Evolutionary conservation across 352 stramenopile genomes (phyloP).

Genomic region (Phytophthora fragariaefolia): DNA sequence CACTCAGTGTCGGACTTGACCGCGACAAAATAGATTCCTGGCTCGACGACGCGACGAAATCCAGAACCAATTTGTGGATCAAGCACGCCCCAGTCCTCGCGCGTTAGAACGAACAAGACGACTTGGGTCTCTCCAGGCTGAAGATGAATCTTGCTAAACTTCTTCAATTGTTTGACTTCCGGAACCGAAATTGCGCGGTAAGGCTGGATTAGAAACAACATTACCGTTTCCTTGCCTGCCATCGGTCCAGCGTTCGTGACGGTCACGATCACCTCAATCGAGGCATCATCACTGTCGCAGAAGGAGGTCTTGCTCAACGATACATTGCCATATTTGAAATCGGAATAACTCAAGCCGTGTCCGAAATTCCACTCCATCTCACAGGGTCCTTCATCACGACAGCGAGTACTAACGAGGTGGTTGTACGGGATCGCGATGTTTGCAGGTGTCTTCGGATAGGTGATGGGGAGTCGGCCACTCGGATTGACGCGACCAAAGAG

Average conservation of each 20-base stretch:
- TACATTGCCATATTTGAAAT: slow-evolving; percentile 58
- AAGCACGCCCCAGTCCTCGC: slow-evolving; percentile 65
- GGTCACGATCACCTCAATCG: slow-evolving; percentile 52
- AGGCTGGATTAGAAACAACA: slow-evolving; percentile 82
- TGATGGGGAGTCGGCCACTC: slow-evolving; percentile 85
- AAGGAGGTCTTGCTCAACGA: slow-evolving; percentile 49
- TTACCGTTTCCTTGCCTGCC: slow-evolving; percentile 77
- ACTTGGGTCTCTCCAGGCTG: slow-evolving; percentile 44
- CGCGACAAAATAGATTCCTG: slow-evolving; percentile 68
- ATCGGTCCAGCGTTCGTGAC: slow-evolving; percentile 73
- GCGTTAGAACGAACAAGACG: slow-evolving; percentile 52
- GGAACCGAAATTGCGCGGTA: slow-evolving; percentile 67
- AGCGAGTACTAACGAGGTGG: slow-evolving; percentile 57
- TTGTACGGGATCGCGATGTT: slow-evolving; percentile 79
- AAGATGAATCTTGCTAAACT: slow-evolving; percentile 80
- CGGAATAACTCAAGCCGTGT: slow-evolving; percentile 70
- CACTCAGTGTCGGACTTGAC: slow-evolving; percentile 80
- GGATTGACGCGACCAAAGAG: slow-evolving; percentile 82
- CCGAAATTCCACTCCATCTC: slow-evolving; percentile 74
- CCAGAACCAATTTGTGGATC: slow-evolving; percentile 61
- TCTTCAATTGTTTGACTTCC: slow-evolving; percentile 82
- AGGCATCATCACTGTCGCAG: slow-evolving; percentile 19
- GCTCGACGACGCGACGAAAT: slow-evolving; percentile 63
- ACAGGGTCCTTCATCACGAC: slow-evolving; percentile 48
- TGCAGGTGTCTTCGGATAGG: slow-evolving; percentile 73